Evolutionary conservation across 805 yeast species (phyloP).

Genomic region (Zygotorulaspora sp.): DNA sequence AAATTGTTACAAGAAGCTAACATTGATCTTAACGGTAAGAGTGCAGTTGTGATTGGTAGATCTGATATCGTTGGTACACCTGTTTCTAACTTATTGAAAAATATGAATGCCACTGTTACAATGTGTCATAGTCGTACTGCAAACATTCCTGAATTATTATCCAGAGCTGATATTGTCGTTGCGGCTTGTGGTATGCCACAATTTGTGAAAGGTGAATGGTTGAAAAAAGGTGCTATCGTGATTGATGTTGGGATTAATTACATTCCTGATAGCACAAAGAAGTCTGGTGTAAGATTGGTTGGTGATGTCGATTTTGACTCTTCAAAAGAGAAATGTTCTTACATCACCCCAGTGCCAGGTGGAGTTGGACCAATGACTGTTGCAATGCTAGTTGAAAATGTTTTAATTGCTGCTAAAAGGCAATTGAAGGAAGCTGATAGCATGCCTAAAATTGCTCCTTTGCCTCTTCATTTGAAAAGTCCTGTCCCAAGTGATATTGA

Average conservation of each 20-base stretch:
- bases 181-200: conserved; percentile 89
- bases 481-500: conserved; percentile 93
- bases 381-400: conserved; percentile 87
- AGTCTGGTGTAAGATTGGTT: conserved; percentile 78
- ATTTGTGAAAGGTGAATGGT: conserved; percentile 81
- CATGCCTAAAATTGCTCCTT: conserved; percentile 50
- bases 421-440: conserved; percentile 39
- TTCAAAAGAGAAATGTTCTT: conserved; percentile 55
- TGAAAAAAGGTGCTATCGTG: conserved; percentile 78
- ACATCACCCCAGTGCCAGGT: conserved; percentile 95
- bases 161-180: conserved; percentile 69
- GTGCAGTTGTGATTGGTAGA: conserved; percentile 82
- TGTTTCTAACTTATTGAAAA: conserved; percentile 62
- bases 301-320: conserved; percentile 88
- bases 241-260: conserved; percentile 96
- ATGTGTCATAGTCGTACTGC: conserved; percentile 64
- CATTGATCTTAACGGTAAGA: conserved; percentile 54
- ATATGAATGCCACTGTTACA: conserved; percentile 73
- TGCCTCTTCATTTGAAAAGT: conserved; percentile 47
- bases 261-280: conserved; percentile 66
- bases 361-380: conserved; percentile 99
- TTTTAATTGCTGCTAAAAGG: conserved; percentile 69
- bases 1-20: conserved; percentile 55
- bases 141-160: conserved; percentile 47
- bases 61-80: conserved; percentile 86